Evolutionary conservation across 1,284 basidiomycete species (phyloP).

Genomic region (Baeospora myosura): DNA sequence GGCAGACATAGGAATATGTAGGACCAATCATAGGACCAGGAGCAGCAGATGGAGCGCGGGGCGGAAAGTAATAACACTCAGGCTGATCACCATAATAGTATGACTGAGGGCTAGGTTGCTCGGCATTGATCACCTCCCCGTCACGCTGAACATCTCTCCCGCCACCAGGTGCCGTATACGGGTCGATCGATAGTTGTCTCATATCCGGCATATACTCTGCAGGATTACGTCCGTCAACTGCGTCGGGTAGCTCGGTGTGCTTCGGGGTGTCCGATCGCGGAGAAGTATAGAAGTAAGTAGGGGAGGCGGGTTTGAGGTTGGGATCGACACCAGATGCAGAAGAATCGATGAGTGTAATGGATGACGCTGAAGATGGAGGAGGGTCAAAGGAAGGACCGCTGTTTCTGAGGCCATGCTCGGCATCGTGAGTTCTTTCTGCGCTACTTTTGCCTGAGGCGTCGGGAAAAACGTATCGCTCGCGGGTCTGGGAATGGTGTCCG

Average conservation of each 20-base stretch:
- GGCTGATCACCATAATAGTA: background rate
- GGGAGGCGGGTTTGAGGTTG: slow-evolving; percentile 20
- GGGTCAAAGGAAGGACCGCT: too few relatives aligned
- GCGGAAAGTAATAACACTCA: background rate
- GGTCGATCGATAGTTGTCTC: background rate
- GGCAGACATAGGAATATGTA: background rate
- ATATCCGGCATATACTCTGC: too few relatives aligned
- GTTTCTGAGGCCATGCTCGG: slow-evolving; percentile 16
- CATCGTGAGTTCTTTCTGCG: slow-evolving; percentile 12
- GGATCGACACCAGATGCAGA: background rate
- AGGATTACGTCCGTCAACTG: background rate
- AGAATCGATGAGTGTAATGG: too few relatives aligned
- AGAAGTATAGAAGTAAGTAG: slow-evolving; percentile 32
- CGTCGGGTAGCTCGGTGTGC: slow-evolving; percentile 5
- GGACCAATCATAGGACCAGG: background rate
- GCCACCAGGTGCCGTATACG: background rate
- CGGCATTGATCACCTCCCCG: too few relatives aligned
- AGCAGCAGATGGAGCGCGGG: background rate
- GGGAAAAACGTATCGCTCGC: slow-evolving; percentile 22
- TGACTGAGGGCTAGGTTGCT: too few relatives aligned
- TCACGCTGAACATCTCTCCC: too few relatives aligned
- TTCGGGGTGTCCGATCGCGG: slow-evolving; percentile 13
- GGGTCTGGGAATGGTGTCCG: slow-evolving; percentile 20
- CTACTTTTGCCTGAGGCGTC: slow-evolving; percentile 13
- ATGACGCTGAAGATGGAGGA: too few relatives aligned